A percentile compares a stretch with the other conserved stretches of the same genome.
Conservation (phyloP, 306 rosid species). For the Prunus mira region DNA sequence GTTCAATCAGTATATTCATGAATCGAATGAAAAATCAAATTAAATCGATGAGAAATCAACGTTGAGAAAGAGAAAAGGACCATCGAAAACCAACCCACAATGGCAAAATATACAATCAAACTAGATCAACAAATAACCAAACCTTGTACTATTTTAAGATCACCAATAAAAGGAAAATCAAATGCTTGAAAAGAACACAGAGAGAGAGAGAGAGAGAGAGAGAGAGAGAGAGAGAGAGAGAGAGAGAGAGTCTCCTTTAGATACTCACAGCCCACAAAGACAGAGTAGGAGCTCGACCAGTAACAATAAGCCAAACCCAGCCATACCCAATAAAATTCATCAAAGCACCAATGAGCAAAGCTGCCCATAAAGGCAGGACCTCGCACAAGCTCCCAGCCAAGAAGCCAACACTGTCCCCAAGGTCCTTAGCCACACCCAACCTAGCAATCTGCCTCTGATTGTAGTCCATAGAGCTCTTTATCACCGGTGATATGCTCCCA, state of each 20-base stretch:
- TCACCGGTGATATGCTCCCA: constrained; percentile 83
- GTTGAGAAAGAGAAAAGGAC: background rate
- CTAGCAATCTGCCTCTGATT: constrained; percentile 68
- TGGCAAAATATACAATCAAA: background rate
- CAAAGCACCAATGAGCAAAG: constrained; percentile 62
- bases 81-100: background rate
- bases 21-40: background rate
- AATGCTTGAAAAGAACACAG: background rate
- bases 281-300: constrained; percentile 46
- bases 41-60: too few species aligned
- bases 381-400: constrained; percentile 74
- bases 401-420: constrained; percentile 80
- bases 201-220: background rate
- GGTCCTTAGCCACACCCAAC: constrained; percentile 89
- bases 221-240: background rate
- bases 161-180: background rate
- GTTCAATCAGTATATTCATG: background rate
- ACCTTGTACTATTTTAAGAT: background rate
- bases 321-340: constrained; percentile 79
- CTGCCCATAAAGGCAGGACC: constrained; percentile 72
- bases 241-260: too few species aligned
- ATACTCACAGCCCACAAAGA: constrained; percentile 87
- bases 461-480: constrained; percentile 60
- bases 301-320: constrained; percentile 76
- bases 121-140: background rate